Evolutionary conservation across 306 rosid genomes (phyloP).

Genomic region (Castanea crenata): DNA sequence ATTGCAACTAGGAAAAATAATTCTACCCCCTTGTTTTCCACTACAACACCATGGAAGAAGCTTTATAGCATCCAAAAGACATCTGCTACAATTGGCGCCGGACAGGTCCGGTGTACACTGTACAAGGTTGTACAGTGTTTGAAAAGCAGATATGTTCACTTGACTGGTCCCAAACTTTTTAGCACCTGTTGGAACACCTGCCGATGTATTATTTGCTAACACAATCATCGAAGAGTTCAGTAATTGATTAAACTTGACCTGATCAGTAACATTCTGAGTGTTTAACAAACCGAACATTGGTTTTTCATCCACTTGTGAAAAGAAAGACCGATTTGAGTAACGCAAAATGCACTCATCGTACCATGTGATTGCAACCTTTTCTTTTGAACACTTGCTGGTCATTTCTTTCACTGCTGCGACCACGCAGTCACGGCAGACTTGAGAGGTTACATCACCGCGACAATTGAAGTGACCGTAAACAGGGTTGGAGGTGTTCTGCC

Average conservation of each 20-base stretch:
- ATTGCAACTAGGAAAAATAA: constrained; percentile 6
- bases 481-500: not conserved
- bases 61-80: not conserved
- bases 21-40: not conserved
- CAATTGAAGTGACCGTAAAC: constrained; percentile 53
- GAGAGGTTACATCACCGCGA: constrained; percentile 39
- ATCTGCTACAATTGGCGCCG: not conserved
- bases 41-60: not conserved
- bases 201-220: not conserved
- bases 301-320: not conserved
- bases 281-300: not conserved
- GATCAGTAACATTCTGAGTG: not conserved
- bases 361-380: constrained; percentile 40
- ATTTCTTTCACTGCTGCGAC: constrained; percentile 22
- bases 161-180: not conserved
- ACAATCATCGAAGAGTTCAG: not conserved
- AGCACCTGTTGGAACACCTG: not conserved
- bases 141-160: not conserved
- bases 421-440: constrained; percentile 42
- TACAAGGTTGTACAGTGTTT: constrained; percentile 7
- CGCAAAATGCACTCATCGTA: constrained; percentile 42
- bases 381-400: constrained; percentile 18
- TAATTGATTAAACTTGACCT: not conserved
- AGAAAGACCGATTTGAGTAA: constrained; percentile 34
- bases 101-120: constrained; percentile 37